These are phyloP conservation scores for Coemansia guatemalensis DNA, from an alignment of 192 early-diverging fungal genomes.

Conservation along the genomic window DNA sequence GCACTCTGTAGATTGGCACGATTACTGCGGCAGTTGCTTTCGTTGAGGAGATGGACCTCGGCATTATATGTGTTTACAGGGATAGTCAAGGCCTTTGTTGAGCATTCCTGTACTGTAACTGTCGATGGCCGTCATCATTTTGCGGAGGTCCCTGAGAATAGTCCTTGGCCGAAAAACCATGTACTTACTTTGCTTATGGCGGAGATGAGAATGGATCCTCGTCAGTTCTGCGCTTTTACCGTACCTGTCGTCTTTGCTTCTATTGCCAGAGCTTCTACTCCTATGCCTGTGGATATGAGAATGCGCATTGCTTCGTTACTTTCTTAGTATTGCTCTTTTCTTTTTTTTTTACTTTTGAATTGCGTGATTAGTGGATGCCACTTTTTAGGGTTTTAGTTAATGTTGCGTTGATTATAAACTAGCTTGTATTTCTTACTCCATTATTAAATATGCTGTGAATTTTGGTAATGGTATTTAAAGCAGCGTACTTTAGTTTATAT, in stretches of 20 bases:
- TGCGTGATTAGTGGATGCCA: too few species aligned
- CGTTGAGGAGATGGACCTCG: slow-evolving; percentile 30
- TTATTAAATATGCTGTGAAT: too few species aligned
- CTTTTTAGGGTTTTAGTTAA: neutral
- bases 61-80: slow-evolving; percentile 39
- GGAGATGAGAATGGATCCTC: slow-evolving; percentile 24
- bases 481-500: too few species aligned
- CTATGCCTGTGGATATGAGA: slow-evolving; percentile 23
- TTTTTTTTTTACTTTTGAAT: neutral
- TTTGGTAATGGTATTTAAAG: too few species aligned
- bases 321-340: neutral
- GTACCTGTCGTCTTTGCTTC: slow-evolving; percentile 43
- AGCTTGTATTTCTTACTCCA: too few species aligned
- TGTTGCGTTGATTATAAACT: too few species aligned
- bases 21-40: slow-evolving; percentile 20
- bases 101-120: neutral
- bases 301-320: slow-evolving; percentile 41
- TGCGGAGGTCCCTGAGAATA: slow-evolving; percentile 3
- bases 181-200: slow-evolving; percentile 42
- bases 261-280: slow-evolving; percentile 5
- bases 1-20: slow-evolving; percentile 19
- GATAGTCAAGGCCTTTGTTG: slow-evolving; percentile 36
- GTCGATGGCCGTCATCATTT: neutral
- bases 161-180: slow-evolving; percentile 32
- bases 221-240: slow-evolving; percentile 37